phyloP scores from a whole-genome alignment of 495 filamentous ascomycete species.

The Penicillium cinerascens region DNA sequence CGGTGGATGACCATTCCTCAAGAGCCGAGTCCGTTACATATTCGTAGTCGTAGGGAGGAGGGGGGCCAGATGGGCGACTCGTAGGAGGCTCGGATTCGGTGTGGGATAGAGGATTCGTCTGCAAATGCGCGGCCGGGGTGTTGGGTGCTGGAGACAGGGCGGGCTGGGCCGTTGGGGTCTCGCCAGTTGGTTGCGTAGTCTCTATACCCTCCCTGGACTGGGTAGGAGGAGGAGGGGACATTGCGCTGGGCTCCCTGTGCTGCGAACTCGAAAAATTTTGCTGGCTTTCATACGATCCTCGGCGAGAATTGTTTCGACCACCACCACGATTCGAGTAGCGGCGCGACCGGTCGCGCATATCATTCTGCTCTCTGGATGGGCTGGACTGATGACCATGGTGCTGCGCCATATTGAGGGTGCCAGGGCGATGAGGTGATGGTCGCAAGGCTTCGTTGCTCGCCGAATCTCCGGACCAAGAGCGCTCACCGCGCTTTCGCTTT shows the following conservation, averaged over 20 bases:
- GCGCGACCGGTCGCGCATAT: slow-evolving; percentile 43
- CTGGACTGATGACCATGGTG: slow-evolving; percentile 33
- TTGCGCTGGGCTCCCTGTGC: slow-evolving; percentile 30
- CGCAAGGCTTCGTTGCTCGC: slow-evolving; percentile 47
- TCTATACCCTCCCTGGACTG: slow-evolving; percentile 28
- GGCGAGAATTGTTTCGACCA: slow-evolving; percentile 34
- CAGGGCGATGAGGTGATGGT: slow-evolving; percentile 64
- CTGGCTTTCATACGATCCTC: slow-evolving; percentile 23
- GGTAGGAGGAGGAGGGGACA: slow-evolving; percentile 36
- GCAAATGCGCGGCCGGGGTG: slow-evolving; percentile 23
- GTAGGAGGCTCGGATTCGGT: slow-evolving; percentile 13
- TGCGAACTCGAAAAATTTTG: slow-evolving; percentile 34
- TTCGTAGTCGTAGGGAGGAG: slow-evolving; percentile 52
- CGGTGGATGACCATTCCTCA: slow-evolving; percentile 47
- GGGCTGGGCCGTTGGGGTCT: slow-evolving; percentile 12
- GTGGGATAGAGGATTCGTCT: slow-evolving; percentile 17
- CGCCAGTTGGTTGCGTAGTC: slow-evolving; percentile 24
- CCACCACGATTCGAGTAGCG: slow-evolving; percentile 42
- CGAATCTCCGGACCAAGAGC: slow-evolving; percentile 49
- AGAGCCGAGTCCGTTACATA: slow-evolving; percentile 50
- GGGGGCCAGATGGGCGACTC: slow-evolving; percentile 15
- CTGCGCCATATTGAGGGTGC: slow-evolving; percentile 56
- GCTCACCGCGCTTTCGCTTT: slow-evolving; percentile 58
- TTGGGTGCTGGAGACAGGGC: slow-evolving; percentile 27
- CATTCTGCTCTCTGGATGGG: slow-evolving; percentile 39